Percentiles rank a stretch among this genome's conserved stretches.
Evolutionary conservation across 1,284 basidiomycete species (phyloP).

Genomic region (Moniliophthora roreri): DNA sequence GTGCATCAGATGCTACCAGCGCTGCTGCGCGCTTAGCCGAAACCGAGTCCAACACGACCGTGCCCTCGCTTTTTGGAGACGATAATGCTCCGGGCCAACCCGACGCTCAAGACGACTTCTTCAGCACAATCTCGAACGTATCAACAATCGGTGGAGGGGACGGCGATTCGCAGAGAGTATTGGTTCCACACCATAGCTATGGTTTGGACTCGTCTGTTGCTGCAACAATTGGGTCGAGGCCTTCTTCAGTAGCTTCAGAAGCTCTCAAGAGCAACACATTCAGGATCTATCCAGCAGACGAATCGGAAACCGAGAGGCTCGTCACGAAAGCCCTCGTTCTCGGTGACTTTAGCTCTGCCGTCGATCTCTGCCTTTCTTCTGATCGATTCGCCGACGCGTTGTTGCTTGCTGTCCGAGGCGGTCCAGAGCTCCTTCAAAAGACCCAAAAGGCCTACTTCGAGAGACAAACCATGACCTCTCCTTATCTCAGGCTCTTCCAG

Average conservation of each 20-base stretch:
- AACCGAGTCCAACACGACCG: constrained; percentile 78
- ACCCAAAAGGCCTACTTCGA: constrained; percentile 97
- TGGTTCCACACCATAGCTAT: constrained; percentile 79
- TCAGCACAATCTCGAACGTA: constrained; percentile 69
- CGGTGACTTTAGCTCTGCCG: constrained; percentile 93
- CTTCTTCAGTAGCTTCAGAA: constrained; percentile 84
- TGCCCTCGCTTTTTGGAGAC: constrained; percentile 87
- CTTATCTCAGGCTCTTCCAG: constrained; percentile 94
- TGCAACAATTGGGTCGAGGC: constrained; percentile 85
- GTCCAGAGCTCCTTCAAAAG: constrained; percentile 83
- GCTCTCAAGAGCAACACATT: constrained; percentile 77
- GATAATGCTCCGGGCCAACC: constrained; percentile 61
- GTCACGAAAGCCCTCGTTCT: constrained; percentile 93
- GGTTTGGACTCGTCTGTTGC: constrained; percentile 85
- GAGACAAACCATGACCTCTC: constrained; percentile 71
- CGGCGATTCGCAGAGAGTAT: constrained; percentile 52
- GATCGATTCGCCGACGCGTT: constrained; percentile 95
- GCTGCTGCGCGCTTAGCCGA: constrained; percentile 56
- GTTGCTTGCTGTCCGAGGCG: constrained; percentile 89
- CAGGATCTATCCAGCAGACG: constrained; percentile 88
- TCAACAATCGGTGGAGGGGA: constrained; percentile 43
- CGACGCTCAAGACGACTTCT: constrained; percentile 80
- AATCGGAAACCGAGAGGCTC: constrained; percentile 85
- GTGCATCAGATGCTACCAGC: constrained; percentile 64
- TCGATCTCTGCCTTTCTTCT: constrained; percentile 87